Conservation (phyloP, 2,329 filamentous ascomycete species). For the Dactylellina haptotyla region DNA sequence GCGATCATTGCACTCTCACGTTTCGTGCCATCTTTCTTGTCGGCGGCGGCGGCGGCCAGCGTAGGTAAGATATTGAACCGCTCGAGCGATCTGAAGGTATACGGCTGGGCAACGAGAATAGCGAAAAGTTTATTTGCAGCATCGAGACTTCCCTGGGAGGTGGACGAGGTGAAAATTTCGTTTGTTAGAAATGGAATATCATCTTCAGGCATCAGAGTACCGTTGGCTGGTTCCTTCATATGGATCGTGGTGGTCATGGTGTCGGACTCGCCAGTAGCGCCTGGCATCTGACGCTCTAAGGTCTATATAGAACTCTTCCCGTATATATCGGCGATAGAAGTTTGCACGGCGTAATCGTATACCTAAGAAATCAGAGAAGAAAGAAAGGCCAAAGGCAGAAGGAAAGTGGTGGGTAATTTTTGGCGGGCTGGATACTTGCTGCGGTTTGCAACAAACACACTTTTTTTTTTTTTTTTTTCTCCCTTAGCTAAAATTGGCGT, state of each 20-base stretch:
- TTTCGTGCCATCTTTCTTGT: slow-evolving; percentile 90
- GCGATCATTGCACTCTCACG: slow-evolving; percentile 95
- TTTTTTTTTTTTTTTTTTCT: not conserved
- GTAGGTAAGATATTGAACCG: slow-evolving; percentile 66
- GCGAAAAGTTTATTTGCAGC: slow-evolving; percentile 72
- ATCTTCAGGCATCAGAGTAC: slow-evolving; percentile 2
- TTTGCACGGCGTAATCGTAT: no score
- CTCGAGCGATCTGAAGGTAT: slow-evolving; percentile 66
- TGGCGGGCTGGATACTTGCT: not conserved
- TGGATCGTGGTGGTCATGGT: slow-evolving; percentile 35
- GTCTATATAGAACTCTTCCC: not conserved
- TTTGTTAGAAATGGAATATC: slow-evolving; percentile 74
- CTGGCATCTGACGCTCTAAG: not conserved
- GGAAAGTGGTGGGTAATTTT: no score
- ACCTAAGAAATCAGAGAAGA: no score
- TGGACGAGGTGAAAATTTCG: slow-evolving; percentile 75
- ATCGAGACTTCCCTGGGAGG: slow-evolving; percentile 75
- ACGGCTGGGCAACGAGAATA: slow-evolving; percentile 65
- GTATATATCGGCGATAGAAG: not conserved
- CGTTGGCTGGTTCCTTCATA: slow-evolving; percentile 35
- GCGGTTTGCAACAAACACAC: not conserved
- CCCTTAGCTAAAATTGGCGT: no score
- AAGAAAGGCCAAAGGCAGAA: no score
- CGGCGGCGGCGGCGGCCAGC: slow-evolving; percentile 70
- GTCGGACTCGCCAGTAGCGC: slow-evolving; percentile 2